Conservation (phyloP, 345 rosid genomes). For the Turnera subulata region DNA sequence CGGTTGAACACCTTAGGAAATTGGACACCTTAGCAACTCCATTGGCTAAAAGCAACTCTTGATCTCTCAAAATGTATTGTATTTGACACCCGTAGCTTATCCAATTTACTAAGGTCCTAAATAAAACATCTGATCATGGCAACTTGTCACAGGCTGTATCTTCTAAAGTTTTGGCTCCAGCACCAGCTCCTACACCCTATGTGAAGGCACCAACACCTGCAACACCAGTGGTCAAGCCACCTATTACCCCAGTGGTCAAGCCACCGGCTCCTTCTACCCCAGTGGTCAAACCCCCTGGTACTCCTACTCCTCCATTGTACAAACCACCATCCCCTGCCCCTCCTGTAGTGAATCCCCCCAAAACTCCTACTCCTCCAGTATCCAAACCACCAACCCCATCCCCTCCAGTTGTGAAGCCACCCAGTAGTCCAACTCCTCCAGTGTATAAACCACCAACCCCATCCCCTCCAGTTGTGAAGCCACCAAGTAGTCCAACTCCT, state of each 20-base stretch:
- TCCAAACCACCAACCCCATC: no score
- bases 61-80: no score
- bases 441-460: constrained; percentile 9
- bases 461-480: not conserved
- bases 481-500: not conserved
- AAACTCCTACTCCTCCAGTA: not conserved
- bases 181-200: constrained; percentile 11
- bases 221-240: not conserved
- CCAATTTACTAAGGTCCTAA: not conserved
- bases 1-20: no score
- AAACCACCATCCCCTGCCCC: constrained; percentile 15
- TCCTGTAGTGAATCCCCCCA: not conserved
- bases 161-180: constrained; percentile 6
- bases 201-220: constrained; percentile 11
- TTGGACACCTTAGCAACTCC: no score
- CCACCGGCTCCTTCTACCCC: constrained; percentile 18
- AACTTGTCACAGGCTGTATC: constrained; percentile 11
- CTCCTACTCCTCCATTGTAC: constrained; percentile 2
- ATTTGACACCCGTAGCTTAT: no score
- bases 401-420: not conserved
- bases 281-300: constrained; percentile 5
- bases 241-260: constrained; percentile 2
- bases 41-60: no score
- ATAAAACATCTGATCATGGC: not conserved
- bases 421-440: not conserved